Evolutionary conservation across 164 flowering plant species (phyloP).

Genomic region (Amborella trichopoda): DNA sequence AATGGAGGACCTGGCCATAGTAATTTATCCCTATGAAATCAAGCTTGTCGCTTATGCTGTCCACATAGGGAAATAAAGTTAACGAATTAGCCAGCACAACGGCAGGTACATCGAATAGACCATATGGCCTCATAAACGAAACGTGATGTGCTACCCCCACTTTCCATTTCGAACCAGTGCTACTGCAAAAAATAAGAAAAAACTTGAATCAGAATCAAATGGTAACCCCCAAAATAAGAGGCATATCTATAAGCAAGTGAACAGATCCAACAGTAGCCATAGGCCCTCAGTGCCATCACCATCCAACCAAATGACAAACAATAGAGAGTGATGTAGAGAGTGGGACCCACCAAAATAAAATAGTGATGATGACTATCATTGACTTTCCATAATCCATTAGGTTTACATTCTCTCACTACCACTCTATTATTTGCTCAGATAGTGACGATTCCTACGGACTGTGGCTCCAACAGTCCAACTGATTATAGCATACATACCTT

Average conservation of each 20-base stretch:
- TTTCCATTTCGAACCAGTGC: conserved; percentile 23
- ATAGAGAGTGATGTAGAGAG: too few species aligned
- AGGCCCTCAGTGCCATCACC: too few species aligned
- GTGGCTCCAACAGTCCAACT: too few species aligned
- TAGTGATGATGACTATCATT: too few species aligned
- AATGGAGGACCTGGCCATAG: conserved; percentile 75
- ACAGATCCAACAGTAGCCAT: neutral
- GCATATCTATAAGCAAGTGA: neutral
- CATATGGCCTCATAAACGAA: conserved; percentile 89
- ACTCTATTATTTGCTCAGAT: too few species aligned
- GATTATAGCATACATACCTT: too few species aligned
- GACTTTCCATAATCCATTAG: too few species aligned
- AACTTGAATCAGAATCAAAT: neutral
- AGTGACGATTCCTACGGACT: too few species aligned
- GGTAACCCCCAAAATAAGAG: neutral
- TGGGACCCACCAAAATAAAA: too few species aligned
- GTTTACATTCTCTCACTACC: too few species aligned
- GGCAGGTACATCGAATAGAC: conserved; percentile 80
- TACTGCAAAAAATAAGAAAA: conserved; percentile 11
- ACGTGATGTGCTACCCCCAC: conserved; percentile 96
- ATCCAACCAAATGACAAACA: too few species aligned
- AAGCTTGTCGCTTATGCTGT: conserved; percentile 52
- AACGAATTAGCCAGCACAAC: conserved; percentile 69
- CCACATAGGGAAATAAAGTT: conserved; percentile 67
- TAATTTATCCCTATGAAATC: conserved; percentile 95